phyloP scores from a whole-genome alignment of 495 filamentous ascomycete genomes.

The Tuber borchii region DNA sequence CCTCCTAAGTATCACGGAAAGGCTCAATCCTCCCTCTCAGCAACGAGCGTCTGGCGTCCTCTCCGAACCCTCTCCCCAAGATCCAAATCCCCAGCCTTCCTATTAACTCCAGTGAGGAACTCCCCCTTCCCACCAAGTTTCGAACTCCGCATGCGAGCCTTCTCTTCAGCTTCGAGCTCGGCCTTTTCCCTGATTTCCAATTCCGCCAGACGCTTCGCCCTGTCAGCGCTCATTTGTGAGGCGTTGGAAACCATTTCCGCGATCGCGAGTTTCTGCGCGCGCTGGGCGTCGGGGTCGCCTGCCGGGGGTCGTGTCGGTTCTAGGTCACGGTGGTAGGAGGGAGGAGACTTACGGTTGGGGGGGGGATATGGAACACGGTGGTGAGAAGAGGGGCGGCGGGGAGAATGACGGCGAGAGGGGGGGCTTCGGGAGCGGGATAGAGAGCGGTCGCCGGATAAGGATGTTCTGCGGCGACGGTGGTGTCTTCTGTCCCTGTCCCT shows the following conservation, averaged over 20 bases:
- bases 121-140: slow-evolving; percentile 58
- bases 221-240: slow-evolving; percentile 65
- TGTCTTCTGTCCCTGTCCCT: slow-evolving; percentile 9
- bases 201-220: slow-evolving; percentile 62
- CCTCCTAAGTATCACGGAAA: background rate
- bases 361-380: slow-evolving; percentile 14
- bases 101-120: slow-evolving; percentile 56
- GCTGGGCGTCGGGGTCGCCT: slow-evolving; percentile 47
- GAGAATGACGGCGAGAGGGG: slow-evolving; percentile 11
- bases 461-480: slow-evolving; percentile 19
- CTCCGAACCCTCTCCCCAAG: slow-evolving; percentile 54
- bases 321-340: slow-evolving; percentile 5
- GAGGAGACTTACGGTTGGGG: slow-evolving; percentile 18
- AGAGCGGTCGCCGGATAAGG: slow-evolving; percentile 18
- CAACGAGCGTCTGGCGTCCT: slow-evolving; percentile 47
- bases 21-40: slow-evolving; percentile 17
- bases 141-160: slow-evolving; percentile 51
- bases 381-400: slow-evolving; percentile 10
- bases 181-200: slow-evolving; percentile 60
- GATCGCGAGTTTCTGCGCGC: slow-evolving; percentile 59
- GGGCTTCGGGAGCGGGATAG: slow-evolving; percentile 24
- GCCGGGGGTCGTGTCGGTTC: slow-evolving; percentile 7
- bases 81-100: slow-evolving; percentile 54
- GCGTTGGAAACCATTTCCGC: slow-evolving; percentile 79
- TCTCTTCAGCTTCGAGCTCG: slow-evolving; percentile 59